Base-by-base conservation (phyloP, 2,329 filamentous ascomycete genomes). In the Lasiodiplodia citricola region DNA sequence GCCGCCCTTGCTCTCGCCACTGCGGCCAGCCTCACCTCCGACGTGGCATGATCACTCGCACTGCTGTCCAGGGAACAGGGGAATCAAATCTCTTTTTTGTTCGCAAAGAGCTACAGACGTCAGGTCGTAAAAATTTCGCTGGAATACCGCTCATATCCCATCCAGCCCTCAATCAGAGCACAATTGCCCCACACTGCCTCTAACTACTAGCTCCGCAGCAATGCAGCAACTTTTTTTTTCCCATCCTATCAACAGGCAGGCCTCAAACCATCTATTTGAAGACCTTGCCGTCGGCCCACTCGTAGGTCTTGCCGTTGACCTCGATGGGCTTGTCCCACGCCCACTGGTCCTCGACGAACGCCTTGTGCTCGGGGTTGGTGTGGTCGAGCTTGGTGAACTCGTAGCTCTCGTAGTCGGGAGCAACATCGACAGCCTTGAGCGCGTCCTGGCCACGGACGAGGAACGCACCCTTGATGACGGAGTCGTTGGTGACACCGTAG, bases 391-490 rank as follows among this genome's bases (percentile, higher is more conserved):
- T 98, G 82, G 85, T 91, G 90, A 98, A 98, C 76, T 88, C 83
- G 88, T 98, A 99, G 86, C 92, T 95, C 89, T 99, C 96, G 83
- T 88, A 94, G 85, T 99, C 96, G 77, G 96, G 96, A 80, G 95
- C 96, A 78, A 99, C 96, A 76, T 98, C 93, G 82, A 99, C 97
- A 77, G 94, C 96, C 71, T 93, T 92, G 66, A 87, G 76, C 82
- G 87, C 89, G 31, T 99, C 93, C 82, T 98, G 90, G 75, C 96
- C 96, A 80, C 96, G 95, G 86, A 97, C 88, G 81, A 99, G 85
- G 84, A 97, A 98, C 73, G 93, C 96, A 86, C 96, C 96, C 82
- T 92, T 87, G 80, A 99, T 93, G 80, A 97, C 85, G 71, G 92
- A 96, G 87, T 94, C 88, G 85, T 97, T 94, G 88, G 90, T 90